Percentiles rank a stretch among this genome's conserved stretches.
phyloP scores from a whole-genome alignment of 768 basidiomycete genomes.

The Chalciporus piperatus region DNA sequence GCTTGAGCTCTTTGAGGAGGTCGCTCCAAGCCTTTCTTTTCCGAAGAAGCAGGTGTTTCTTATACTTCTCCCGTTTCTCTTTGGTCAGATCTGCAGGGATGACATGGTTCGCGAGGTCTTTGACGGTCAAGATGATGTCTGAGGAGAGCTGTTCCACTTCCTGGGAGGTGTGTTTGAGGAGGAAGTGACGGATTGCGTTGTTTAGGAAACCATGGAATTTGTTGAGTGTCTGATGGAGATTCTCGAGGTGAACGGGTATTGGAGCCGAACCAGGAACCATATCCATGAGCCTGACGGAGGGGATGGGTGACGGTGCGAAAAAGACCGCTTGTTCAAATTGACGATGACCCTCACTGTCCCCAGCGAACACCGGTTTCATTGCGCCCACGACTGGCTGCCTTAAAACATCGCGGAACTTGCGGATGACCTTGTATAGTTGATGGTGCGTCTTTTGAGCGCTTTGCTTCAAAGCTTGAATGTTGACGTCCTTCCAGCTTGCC shows the following conservation, averaged over 20 bases:
- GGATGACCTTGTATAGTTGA: conserved; percentile 84
- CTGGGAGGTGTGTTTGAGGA: conserved; percentile 39
- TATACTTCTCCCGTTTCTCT: conserved; percentile 58
- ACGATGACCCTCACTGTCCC: conserved; percentile 32
- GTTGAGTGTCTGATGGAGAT: conserved; percentile 48
- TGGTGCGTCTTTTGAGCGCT: conserved; percentile 90
- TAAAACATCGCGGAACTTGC: conserved; percentile 90
- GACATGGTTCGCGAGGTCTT: conserved; percentile 48
- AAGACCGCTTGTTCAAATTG: conserved; percentile 13
- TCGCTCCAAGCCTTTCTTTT: conserved; percentile 93
- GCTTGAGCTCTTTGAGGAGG: conserved; percentile 83
- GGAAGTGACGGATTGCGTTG: conserved; percentile 40
- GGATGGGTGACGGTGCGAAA: not conserved
- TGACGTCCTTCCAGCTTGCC: conserved; percentile 98
- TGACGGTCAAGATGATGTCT: conserved; percentile 62
- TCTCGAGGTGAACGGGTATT: conserved; percentile 39
- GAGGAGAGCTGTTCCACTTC: conserved; percentile 54
- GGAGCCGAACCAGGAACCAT: not conserved
- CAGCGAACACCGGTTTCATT: conserved; percentile 37
- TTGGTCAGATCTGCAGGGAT: conserved; percentile 41
- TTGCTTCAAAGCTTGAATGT: conserved; percentile 88
- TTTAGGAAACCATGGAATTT: conserved; percentile 48
- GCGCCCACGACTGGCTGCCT: conserved; percentile 59
- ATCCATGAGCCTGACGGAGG: conserved; percentile 3
- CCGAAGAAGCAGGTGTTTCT: conserved; percentile 70